Base-by-base conservation (phyloP, 176 grass and related monocot species). In the Rhynchospora pubera region DNA sequence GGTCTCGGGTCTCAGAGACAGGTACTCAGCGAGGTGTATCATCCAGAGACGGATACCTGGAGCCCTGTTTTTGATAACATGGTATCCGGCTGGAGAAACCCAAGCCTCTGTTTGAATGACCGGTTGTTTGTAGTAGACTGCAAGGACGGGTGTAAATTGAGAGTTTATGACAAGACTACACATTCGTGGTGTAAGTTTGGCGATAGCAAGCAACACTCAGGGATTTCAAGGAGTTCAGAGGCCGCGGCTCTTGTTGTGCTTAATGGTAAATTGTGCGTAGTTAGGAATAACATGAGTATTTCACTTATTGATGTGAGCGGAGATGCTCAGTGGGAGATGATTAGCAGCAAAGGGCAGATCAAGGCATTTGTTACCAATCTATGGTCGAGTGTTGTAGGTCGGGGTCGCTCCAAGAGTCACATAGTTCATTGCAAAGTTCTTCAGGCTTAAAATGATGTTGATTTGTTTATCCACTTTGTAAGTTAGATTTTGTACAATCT, bases 361-460 rank as follows among this genome's bases (percentile, higher is more conserved):
- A 97, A 87, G 73, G 84, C 84, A 9, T 90, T 93, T 62, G 86
- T 93, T 57, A 77, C 68, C 12, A 93, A 84, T 46, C 79, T 97
- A 43, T 34, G 85, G 53, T 84, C 85, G 19, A 91, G 59, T 79
- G 71, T 97, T 6, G 76, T 90, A 19, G 89, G 89, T 48, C 87
- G 89, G 26, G 39, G 62, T 60, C 86, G 82, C 16, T 53, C 82
- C 32, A 93, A 87, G 57, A 90, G 68, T 84, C 83, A 26, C 64
- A 84, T 93, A 32, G 62, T 97, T 56, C 91, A 97, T 81, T 97
- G 94, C 86, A 91, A 97, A 55, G 88, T 97, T 67, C 91, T 97
- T 59, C 89, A 90, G 86, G 89, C 79, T 71, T 94, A 90, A 84
- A 62, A 45, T 55, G 3, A 62, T 46, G 55, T 9, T 44, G 15